Evolutionary conservation across 768 basidiomycete genomes (phyloP).

Genomic region (Lentinula detonsa): DNA sequence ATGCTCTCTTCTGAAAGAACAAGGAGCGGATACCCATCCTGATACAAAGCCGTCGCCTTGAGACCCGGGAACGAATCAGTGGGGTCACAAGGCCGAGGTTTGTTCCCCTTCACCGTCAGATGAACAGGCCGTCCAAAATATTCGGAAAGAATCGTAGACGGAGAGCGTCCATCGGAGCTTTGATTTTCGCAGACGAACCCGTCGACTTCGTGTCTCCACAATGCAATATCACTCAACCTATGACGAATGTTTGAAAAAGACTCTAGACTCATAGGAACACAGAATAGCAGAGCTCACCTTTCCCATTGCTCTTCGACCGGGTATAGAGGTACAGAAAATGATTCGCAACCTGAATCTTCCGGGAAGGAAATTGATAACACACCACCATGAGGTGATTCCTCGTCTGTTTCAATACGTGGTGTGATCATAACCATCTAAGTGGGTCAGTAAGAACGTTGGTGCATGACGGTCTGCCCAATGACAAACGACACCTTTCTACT

Average conservation of each 20-base stretch:
- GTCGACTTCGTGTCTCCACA: slow-evolving; percentile 50
- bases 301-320: slow-evolving; percentile 53
- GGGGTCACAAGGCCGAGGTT: slow-evolving; percentile 41
- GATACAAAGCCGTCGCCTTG: slow-evolving; percentile 49
- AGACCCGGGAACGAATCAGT: slow-evolving; percentile 54
- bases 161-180: slow-evolving; percentile 27
- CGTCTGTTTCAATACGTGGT: slow-evolving; percentile 46
- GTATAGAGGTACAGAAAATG: slow-evolving; percentile 53
- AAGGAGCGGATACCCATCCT: slow-evolving; percentile 69
- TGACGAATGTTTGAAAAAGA: background rate
- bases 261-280: too few species aligned
- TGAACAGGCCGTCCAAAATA: slow-evolving; percentile 60
- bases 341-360: slow-evolving; percentile 45
- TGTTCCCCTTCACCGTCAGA: slow-evolving; percentile 62
- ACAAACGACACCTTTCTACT: too few species aligned
- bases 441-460: background rate
- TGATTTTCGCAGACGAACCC: slow-evolving; percentile 54
- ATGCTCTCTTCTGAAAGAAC: slow-evolving; percentile 66
- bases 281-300: slow-evolving; percentile 33
- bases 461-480: too few species aligned
- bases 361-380: slow-evolving; percentile 55
- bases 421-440: slow-evolving; percentile 61
- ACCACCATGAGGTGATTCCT: slow-evolving; percentile 38
- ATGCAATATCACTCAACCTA: slow-evolving; percentile 48
- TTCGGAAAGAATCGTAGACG: slow-evolving; percentile 50